Evolutionary conservation across 257 asterid genomes (phyloP).

Genomic region (Solanum lycopersicoides): DNA sequence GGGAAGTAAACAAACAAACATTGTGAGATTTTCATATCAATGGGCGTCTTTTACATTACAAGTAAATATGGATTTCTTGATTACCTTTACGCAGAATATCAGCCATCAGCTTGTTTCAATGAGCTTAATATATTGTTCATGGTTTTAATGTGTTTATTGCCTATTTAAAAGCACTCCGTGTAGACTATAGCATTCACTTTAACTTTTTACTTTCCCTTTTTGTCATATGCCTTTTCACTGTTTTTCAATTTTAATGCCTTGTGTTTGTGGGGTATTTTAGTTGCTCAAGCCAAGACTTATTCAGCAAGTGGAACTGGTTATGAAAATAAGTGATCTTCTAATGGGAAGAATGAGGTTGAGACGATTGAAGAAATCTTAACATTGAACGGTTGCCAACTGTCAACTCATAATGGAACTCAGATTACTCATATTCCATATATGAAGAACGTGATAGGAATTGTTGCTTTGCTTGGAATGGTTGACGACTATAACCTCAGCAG

Average conservation of each 20-base stretch:
- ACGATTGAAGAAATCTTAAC: constrained; percentile 29
- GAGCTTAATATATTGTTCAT: background rate
- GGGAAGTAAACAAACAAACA: background rate
- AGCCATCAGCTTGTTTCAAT: background rate
- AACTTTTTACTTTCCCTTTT: background rate
- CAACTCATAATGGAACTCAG: constrained; percentile 27
- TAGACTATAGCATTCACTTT: background rate
- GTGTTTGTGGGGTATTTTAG: constrained; percentile 17
- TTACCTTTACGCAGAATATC: background rate
- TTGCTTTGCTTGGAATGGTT: constrained; percentile 66
- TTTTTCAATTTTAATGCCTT: background rate
- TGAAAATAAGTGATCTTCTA: constrained; percentile 18
- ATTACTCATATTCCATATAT: constrained; percentile 28
- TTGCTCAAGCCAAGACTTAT: constrained; percentile 47
- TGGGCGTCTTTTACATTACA: background rate
- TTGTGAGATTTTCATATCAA: background rate
- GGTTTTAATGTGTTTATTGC: background rate
- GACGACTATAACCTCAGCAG: constrained; percentile 68
- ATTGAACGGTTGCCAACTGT: constrained; percentile 26
- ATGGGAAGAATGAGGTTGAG: constrained; percentile 32
- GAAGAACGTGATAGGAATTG: constrained; percentile 64
- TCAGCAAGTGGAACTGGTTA: constrained; percentile 11
- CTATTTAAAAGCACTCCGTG: background rate
- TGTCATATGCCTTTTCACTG: background rate
- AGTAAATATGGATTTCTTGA: background rate